Base-by-base conservation (phyloP, 345 rosid genomes). In the Lumnitzera racemosa region DNA sequence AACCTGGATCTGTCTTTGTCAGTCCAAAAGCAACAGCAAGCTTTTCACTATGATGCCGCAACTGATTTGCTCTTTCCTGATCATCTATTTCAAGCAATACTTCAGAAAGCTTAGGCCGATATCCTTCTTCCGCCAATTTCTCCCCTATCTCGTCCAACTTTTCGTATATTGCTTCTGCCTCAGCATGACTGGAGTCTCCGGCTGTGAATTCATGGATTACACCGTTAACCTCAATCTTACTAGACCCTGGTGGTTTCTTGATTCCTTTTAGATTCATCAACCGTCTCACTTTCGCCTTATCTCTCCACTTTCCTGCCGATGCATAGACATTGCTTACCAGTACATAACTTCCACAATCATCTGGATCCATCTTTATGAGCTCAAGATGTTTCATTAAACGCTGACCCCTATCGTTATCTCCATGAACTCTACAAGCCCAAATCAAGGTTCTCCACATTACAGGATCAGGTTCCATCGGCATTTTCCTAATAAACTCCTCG, bases 401-500 rank as follows among this genome's bases (percentile, higher is more conserved):
- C 29, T 72, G 66, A 1, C 74, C 71, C 36, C 68, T 64, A 12
- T 8, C 59, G 2, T 49, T 14, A 58, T 76, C 64, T 3, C 63
- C 67, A 0, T 59, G 67, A 16, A 70, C 64, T 15, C 66, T 62
- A 61, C 80, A 67, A 27, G 76, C 68, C 50, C 71, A 52, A 14
- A 76, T 69, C 36, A 76, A 55, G n/a, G 71, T 61, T 47, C 76
- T 69, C 76, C 80, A 76, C 65, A 76, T 76, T 36, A 67, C 66
- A 2, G 67, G 68, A 59, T 67, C 69, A 9, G 74, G 59, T 16
- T 49, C 53, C 51, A 71, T 15, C 47, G 71, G 67, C 73, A 76
- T 72, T 14, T 57, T 65, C 31, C 52, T 51, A 12, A 76, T 62
- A 24, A 76, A 72, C 24, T 56, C 57, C 63, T 49, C 70, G 14